Conservation (phyloP, 176 grass and related monocot species). For the Oryza punctata region DNA sequence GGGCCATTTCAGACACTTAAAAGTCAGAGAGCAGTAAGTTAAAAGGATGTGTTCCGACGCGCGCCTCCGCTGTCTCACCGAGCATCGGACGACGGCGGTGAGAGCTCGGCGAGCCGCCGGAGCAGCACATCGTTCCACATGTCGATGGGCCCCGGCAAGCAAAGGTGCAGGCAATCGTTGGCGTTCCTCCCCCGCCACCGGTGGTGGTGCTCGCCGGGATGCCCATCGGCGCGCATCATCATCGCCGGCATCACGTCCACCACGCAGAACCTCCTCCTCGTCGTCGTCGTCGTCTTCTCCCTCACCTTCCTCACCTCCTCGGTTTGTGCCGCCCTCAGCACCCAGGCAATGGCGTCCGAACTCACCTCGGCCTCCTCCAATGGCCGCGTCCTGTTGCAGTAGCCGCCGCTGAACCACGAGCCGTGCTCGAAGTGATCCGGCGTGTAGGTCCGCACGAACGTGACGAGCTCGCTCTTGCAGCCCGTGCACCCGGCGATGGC, state of each 20-base stretch:
- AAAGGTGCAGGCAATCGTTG: conserved; percentile 82
- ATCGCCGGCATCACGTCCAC: conserved; percentile 83
- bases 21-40: no score
- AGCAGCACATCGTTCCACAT: conserved; percentile 78
- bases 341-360: conserved; percentile 33
- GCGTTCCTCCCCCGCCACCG: conserved; percentile 49
- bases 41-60: no score
- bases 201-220: conserved; percentile 63
- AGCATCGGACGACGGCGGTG: background rate
- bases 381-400: conserved; percentile 60
- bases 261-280: conserved; percentile 41
- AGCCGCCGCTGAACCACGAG: conserved; percentile 62
- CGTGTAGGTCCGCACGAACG: conserved; percentile 59
- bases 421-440: conserved; percentile 69
- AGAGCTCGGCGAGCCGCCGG: conserved; percentile 13
- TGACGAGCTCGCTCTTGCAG: conserved; percentile 35
- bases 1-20: no score
- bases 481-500: conserved; percentile 35
- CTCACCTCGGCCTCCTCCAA: conserved; percentile 38
- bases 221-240: conserved; percentile 89
- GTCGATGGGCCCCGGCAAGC: conserved; percentile 73
- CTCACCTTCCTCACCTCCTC: conserved; percentile 56
- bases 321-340: conserved; percentile 51
- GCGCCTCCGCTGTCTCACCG: no score
- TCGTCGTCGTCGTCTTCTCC: background rate